Conservation (phyloP, 345 rosid genomes). For the Barbarea vulgaris region DNA sequence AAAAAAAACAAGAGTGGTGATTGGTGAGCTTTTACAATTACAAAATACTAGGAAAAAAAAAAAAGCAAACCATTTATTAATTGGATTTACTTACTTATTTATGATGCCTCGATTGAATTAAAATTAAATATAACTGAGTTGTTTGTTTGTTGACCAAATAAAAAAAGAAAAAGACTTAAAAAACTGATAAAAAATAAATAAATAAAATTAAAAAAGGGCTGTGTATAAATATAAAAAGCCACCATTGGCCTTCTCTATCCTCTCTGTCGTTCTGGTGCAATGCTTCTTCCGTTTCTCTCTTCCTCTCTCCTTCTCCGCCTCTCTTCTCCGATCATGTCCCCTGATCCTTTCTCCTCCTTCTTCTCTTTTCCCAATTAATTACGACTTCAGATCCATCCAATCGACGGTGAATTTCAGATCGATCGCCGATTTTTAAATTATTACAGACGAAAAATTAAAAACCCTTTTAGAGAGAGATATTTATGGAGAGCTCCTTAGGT, state of each 20-base stretch:
- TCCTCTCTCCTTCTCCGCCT: conserved; percentile 29
- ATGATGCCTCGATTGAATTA: not conserved
- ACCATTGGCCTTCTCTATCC: not conserved
- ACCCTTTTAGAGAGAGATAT: not conserved
- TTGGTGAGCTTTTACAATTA: conserved; percentile 3
- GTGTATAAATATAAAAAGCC: not conserved
- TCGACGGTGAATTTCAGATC: not conserved
- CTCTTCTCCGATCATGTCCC: conserved; percentile 37
- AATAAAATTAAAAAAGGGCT: not conserved
- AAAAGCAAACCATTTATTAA: not conserved
- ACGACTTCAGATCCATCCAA: not conserved
- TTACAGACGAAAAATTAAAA: not conserved
- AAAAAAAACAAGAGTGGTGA: not conserved
- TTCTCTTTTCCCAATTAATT: not conserved
- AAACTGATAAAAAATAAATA: no score
- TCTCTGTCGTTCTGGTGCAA: conserved; percentile 24
- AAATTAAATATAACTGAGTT: not conserved
- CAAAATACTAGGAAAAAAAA: not conserved
- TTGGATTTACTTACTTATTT: not conserved
- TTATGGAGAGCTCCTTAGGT: conserved; percentile 55
- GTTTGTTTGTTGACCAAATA: conserved; percentile 30
- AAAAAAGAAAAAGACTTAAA: not conserved
- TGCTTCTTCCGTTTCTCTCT: conserved; percentile 31
- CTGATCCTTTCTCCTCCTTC: conserved; percentile 21
- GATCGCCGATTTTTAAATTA: not conserved